These are phyloP conservation scores for Colletotrichum chlorophyti DNA, from an alignment of 2,329 filamentous ascomycete genomes.

Conservation along the genomic window DNA sequence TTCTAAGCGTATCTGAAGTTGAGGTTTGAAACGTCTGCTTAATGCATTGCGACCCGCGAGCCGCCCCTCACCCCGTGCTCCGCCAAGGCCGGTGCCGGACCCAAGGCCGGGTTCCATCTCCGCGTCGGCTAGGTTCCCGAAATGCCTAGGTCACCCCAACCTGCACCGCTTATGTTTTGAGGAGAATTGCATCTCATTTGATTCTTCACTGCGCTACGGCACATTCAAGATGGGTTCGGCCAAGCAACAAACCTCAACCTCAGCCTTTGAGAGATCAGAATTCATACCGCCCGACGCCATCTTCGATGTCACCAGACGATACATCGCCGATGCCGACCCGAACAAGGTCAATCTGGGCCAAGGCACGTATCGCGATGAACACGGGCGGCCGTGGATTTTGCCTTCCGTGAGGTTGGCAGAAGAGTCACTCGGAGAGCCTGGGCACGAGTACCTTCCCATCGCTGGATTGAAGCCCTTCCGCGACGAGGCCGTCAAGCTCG, in stretches of 20 bases:
- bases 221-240: slow-evolving; percentile 9
- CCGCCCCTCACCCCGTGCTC: slow-evolving; percentile 14
- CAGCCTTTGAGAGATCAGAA: slow-evolving; percentile 32
- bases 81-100: slow-evolving; percentile 20
- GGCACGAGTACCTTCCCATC: slow-evolving; percentile 47
- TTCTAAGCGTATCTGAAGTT: no score
- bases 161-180: neutral
- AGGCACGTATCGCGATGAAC: slow-evolving; percentile 46
- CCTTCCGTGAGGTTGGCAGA: slow-evolving; percentile 41
- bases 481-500: slow-evolving; percentile 39
- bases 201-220: neutral
- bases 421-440: slow-evolving; percentile 29
- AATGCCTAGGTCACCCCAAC: neutral
- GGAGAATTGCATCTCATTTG: no score
- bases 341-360: slow-evolving; percentile 47
- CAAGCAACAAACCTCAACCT: slow-evolving; percentile 16
- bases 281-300: slow-evolving; percentile 39
- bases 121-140: slow-evolving; percentile 20
- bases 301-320: slow-evolving; percentile 43
- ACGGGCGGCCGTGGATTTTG: slow-evolving; percentile 45
- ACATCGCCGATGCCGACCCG: slow-evolving; percentile 36
- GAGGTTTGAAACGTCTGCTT: no score
- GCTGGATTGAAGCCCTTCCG: slow-evolving; percentile 40
- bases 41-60: slow-evolving; percentile 12
- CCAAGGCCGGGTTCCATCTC: slow-evolving; percentile 10